Base-by-base conservation (phyloP, 306 rosid species). In the Gastrolobium bilobum region DNA sequence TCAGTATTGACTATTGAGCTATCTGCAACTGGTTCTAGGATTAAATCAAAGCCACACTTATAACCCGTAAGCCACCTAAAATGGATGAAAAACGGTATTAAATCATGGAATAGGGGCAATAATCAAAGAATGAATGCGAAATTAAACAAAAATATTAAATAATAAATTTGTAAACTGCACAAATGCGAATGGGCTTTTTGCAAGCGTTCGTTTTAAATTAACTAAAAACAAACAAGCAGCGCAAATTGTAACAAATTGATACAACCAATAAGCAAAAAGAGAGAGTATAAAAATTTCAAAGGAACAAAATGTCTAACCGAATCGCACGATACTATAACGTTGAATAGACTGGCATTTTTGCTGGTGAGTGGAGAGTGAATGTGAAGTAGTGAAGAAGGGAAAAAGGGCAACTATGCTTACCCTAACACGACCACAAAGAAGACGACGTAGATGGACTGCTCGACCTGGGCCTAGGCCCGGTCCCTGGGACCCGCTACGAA, bases 21-120 rank as follows among this genome's bases (percentile, higher is more conserved):
- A n/a, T 47, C 71, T 15, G 76, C 71, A 83, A 65, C 53, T 38
- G 34, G 59, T 8, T 47, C 63, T 42, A n/a, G 59, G 29, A 51
- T 57, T 50, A 39, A 38, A 56, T 69, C 68, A 33, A 35, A 53
- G 75, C 62, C 47, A 47, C 50, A n/a, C 37, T 47, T 39, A 9
- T 9, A 44, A 26, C 13, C 10, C 42, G 13, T 53, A 38, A 31
- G 30, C 63, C 14, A 29, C 74, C 66, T 65, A 5, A 34, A 30
- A 13, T 31, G 46, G 57, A 58, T 7, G 7, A 13, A 37, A 43
- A 43, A 8, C 48, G 10, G 56, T 50, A 13, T 20, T 20, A 20
- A 20, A 20, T 20, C 26, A 20, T 20, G 26, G 26, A 20, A 20
- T 20, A 1, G 26, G 26, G 26, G 26, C 26, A 20, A 20, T 20